Conservation (phyloP, 805 yeast genomes). For the Sugiyamaella lignohabitans region DNA sequence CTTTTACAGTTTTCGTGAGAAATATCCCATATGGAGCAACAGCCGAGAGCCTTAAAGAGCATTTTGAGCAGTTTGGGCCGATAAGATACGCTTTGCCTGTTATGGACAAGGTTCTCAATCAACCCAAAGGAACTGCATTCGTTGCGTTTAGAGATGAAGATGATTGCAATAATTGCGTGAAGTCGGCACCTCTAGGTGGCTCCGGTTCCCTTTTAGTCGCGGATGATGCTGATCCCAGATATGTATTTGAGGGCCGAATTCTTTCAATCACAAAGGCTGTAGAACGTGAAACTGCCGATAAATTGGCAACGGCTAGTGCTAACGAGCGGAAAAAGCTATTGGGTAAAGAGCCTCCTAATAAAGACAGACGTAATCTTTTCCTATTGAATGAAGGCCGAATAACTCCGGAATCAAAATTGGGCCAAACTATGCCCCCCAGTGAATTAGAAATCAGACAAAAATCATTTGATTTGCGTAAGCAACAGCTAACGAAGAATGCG, state of each 20-base stretch:
- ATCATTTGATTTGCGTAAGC: slow-evolving; percentile 77
- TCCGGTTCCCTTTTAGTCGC: slow-evolving; percentile 63
- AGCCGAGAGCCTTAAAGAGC: slow-evolving; percentile 65
- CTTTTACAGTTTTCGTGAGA: slow-evolving; percentile 69
- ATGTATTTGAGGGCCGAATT: slow-evolving; percentile 89
- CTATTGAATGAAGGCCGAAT: slow-evolving; percentile 92
- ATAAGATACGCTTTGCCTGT: slow-evolving; percentile 93
- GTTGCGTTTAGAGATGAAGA: slow-evolving; percentile 69
- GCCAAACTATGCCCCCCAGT: slow-evolving; percentile 54
- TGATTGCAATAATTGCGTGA: slow-evolving; percentile 61
- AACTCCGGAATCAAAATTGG: slow-evolving; percentile 70
- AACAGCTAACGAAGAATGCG: slow-evolving; percentile 87
- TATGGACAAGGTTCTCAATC: slow-evolving; percentile 72
- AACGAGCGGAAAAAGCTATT: slow-evolving; percentile 63
- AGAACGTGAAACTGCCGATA: slow-evolving; percentile 74
- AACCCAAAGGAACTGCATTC: slow-evolving; percentile 92
- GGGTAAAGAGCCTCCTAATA: slow-evolving; percentile 75
- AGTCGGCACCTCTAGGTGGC: slow-evolving; percentile 66
- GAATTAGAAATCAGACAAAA: slow-evolving; percentile 86
- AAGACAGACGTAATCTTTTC: slow-evolving; percentile 78
- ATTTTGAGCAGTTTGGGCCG: slow-evolving; percentile 76
- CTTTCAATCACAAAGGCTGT: slow-evolving; percentile 79
- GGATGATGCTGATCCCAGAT: slow-evolving; percentile 81
- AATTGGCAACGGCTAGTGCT: slow-evolving; percentile 66
- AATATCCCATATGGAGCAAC: slow-evolving; percentile 95